Conservation (phyloP, 1,284 basidiomycete species). For the Macrocystidia cucumis region DNA sequence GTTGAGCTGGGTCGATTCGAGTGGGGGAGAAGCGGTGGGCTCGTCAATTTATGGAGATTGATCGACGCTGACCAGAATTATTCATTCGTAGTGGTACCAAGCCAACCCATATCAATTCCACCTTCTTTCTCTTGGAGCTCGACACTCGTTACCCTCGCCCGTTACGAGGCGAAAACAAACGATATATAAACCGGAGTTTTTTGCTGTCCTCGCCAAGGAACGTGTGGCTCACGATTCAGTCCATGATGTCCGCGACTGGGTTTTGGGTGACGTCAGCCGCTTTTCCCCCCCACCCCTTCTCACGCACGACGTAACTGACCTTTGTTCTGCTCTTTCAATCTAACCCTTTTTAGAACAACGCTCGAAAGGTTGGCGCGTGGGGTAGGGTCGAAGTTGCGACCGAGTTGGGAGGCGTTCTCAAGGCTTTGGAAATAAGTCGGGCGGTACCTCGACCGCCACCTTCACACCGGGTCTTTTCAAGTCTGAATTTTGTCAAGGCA, state of each 20-base stretch:
- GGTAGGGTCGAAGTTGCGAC: constrained; percentile 40
- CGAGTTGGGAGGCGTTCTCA: constrained; percentile 55
- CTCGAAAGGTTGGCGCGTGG: constrained; percentile 39
- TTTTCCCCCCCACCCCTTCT: constrained; percentile 8
- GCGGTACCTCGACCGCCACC: constrained; percentile 23
- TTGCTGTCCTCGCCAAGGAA: constrained; percentile 46
- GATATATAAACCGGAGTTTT: constrained; percentile 71
- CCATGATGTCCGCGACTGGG: constrained; percentile 49
- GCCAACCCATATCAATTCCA: constrained; percentile 84
- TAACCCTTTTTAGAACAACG: neutral
- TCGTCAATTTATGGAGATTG: too few relatives aligned
- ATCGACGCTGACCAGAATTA: constrained; percentile 2
- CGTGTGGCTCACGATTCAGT: constrained; percentile 53
- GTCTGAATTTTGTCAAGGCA: constrained; percentile 34
- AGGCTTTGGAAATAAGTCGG: constrained; percentile 25
- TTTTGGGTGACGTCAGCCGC: constrained; percentile 24
- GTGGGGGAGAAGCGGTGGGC: constrained; percentile 69
- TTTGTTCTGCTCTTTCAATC: constrained; percentile 7
- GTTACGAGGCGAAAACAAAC: constrained; percentile 75
- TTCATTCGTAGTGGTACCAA: constrained; percentile 54
- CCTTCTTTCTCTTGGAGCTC: constrained; percentile 65
- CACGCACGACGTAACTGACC: neutral
- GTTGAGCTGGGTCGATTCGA: constrained; percentile 76
- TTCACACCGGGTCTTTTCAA: constrained; percentile 49
- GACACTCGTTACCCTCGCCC: constrained; percentile 83